Base-by-base conservation (phyloP, 768 basidiomycete species). In the Suillus lakei region DNA sequence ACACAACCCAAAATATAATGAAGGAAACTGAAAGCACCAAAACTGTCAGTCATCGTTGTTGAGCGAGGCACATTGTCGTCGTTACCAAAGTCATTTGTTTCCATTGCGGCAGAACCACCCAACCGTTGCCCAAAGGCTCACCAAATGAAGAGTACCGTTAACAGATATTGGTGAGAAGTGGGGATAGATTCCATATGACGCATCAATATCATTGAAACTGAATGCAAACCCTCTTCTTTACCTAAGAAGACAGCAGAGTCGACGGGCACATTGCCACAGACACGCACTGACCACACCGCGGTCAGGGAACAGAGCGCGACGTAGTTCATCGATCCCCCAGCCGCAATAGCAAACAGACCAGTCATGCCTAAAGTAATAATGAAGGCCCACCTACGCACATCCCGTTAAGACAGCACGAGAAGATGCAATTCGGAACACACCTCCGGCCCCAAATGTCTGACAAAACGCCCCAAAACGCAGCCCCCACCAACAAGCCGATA, bases 111-210 rank as follows among this genome's bases (percentile, higher is more conserved):
- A 16, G 84, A 69, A 68, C 82, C 84, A 21, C 86, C 88, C 56
- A 90, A 71, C 0, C 92, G 82, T 72, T 92, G 91, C 3, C 91
- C 91, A 39, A 92, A 81, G 6, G 89, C 88, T 92, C 92, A 93
- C 88, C 89, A 93, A 43, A 92, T 85, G 0, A 90, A 91, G 21
- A 93, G 81, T 16, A 92, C n/a, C n/a, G n/a, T n/a, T n/a, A n/a
- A n/a, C 4, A 93, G 80, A 70, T 91, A 92, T 70, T 93, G 92
- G 66, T 92, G 90, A 1, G 86, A 85, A 3, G 85, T 84, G 0
- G 91, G 91, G 0, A 91, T 72, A 70, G 90, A 91, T 69, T 93
- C 90, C 88, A 23, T 5, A 36, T 5, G 6, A 56, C 13, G 1
- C 26, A 18, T 56, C 21, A 5, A n/a, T 69, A 30, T 34, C 16